Base-by-base conservation (phyloP, 495 filamentous ascomycete species). In the Pseudoneurospora amorphoporcata region DNA sequence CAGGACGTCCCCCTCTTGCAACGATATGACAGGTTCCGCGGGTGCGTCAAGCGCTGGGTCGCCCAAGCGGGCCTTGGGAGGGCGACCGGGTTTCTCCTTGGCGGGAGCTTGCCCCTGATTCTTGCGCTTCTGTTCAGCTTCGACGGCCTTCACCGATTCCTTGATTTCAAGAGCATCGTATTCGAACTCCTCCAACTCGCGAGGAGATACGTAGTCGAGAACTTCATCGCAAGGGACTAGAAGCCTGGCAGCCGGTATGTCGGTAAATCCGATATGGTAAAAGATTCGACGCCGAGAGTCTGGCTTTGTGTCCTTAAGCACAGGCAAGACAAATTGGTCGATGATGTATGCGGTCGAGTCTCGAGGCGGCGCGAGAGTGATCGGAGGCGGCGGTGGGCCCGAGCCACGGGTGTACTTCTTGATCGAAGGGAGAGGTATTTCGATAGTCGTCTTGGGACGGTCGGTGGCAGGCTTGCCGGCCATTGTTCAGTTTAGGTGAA, bases 311-410 rank as follows among this genome's bases (percentile, higher is more conserved):
- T 77, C 71, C 17, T 77, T 65, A 9, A 70, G 69, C 17, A 74
- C 70, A 12, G 82, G 83, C n/a, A 82, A 71, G 32, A 85, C 75
- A 71, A 79, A 76, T 61, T 84, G 81, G 75, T 84, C 80, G 76
- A 85, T 75, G 69, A 86, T 85, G 73, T 82, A 85, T 19, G 82
- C 84, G 41, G 81, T 80, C 17, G 83, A 81, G 68, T 85, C 84
- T 70, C 76, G 70, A 7, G 78, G 77, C 14, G 80, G 84, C 0
- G 71, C 37, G 19, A 86, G 72, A 32, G 76, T 71, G 37, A 85
- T 75, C 8, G 77, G 81, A n/a, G 79, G 78, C 1, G 78, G 72
- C 0, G 79, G 80, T 2, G 82, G 82, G 1, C 82, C 82, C 3
- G 81, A 82, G 75, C 81, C 82, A 37, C 75, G 80, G 32, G 78